phyloP scores from a whole-genome alignment of 495 filamentous ascomycete species.

The Neurospora sp. region DNA sequence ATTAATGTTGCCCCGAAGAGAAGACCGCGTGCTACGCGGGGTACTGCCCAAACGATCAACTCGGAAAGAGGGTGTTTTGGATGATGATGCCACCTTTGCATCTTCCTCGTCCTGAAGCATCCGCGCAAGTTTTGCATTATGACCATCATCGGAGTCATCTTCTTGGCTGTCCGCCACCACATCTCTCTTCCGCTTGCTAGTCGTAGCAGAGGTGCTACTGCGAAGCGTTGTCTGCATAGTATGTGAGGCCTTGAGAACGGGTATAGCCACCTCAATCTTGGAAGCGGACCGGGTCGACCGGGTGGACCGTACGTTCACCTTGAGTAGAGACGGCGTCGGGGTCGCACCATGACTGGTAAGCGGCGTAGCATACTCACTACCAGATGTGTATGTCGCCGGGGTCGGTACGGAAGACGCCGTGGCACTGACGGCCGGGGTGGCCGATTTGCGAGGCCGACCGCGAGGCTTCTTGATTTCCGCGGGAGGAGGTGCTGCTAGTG shows the following conservation, averaged over 20 bases:
- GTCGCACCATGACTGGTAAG: slow-evolving; percentile 62
- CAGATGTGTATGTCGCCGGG: slow-evolving; percentile 29
- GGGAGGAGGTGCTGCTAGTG: background rate
- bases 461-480: slow-evolving; percentile 2
- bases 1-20: background rate
- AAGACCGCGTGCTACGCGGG: background rate
- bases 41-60: background rate
- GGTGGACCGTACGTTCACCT: slow-evolving; percentile 6
- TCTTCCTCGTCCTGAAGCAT: slow-evolving; percentile 57
- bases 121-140: slow-evolving; percentile 48
- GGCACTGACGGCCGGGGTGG: background rate
- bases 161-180: slow-evolving; percentile 26
- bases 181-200: slow-evolving; percentile 20
- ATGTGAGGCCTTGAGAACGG: slow-evolving; percentile 1
- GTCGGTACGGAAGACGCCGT: slow-evolving; percentile 29
- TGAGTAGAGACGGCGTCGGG: slow-evolving; percentile 27
- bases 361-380: slow-evolving; percentile 60
- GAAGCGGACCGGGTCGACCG: background rate
- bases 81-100: slow-evolving; percentile 1
- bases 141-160: slow-evolving; percentile 22
- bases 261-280: slow-evolving; percentile 19
- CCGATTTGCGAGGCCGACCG: slow-evolving; percentile 6
- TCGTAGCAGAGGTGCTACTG: slow-evolving; percentile 18
- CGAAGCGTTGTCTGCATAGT: slow-evolving; percentile 8
- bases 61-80: background rate